A percentile compares a stretch with the other conserved stretches of the same genome.
Evolutionary conservation across 331 rosid genomes (phyloP).

Genomic region (Rhamnella rubrinervis): DNA sequence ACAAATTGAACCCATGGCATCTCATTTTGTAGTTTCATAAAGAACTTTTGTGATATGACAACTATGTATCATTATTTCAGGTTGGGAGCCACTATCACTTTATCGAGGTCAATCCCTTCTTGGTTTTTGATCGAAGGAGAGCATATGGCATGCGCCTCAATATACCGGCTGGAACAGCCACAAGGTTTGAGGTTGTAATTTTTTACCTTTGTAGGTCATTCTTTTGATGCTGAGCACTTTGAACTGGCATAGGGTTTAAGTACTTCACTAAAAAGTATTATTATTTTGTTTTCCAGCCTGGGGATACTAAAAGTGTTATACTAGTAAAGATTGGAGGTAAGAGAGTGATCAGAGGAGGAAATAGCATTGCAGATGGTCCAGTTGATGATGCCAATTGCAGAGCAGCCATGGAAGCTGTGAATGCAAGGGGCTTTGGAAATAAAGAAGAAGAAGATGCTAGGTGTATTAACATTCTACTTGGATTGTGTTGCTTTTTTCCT

Average conservation of each 20-base stretch:
- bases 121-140: conserved; percentile 77
- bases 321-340: conserved; percentile 86
- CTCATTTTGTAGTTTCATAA: conserved; percentile 2
- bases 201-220: not conserved
- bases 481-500: conserved; percentile 10
- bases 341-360: conserved; percentile 83
- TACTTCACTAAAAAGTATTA: conserved; percentile 19
- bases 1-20: conserved; percentile 14
- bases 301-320: conserved; percentile 62
- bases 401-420: conserved; percentile 53
- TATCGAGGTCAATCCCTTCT: conserved; percentile 73
- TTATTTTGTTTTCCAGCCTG: conserved; percentile 62
- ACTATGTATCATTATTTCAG: conserved; percentile 43
- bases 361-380: conserved; percentile 64
- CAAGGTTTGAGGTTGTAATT: conserved; percentile 77
- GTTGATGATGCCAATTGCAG: conserved; percentile 44
- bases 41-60: conserved; percentile 12
- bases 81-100: conserved; percentile 98
- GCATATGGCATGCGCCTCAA: conserved; percentile 88
- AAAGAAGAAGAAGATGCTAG: conserved; percentile 58
- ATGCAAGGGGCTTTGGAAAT: conserved; percentile 39
- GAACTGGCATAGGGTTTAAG: conserved; percentile 7
- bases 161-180: conserved; percentile 80
- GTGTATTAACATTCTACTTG: conserved; percentile 36
- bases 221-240: no score